Evolutionary conservation across 2,329 filamentous ascomycete species (phyloP), one percentile per base, ranked within the genome.

Genomic region (Lasiodiplodia gonubiensis): DNA sequence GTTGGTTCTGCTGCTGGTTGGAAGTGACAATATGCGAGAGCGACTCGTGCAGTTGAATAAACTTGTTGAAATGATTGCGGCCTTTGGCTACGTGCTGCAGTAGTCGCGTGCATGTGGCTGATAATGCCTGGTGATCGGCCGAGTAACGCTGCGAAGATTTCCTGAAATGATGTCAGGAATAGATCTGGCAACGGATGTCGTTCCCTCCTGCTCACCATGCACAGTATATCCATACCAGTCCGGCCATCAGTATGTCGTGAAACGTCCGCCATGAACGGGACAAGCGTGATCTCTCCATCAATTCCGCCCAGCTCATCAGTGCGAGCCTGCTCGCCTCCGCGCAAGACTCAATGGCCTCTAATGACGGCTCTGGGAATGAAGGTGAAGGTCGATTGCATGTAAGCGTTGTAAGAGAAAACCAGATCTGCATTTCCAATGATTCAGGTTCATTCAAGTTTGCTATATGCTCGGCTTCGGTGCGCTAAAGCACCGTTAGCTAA

Each of bases 161-260:
- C 55, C 35, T 48, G 16, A 23, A 23, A 2, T 46, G n/a, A 3
- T 27, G 7, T 30, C n/a, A 46, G 7, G 18, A 7, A 11, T n/a
- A 30, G 33, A 42, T 37, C 16, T 35, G 27, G 25, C 4, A 16
- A 37, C 3, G 8, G 7, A n/a, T 23, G 18, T 23, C 8, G 27
- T 14, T 25, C n/a, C n/a, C 10, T 33, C n/a, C 10, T 33, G 27
- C 54, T 42, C 30, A 57, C 54, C 54, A 57, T 14, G 35, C 35
- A 39, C 39, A 60, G 37, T 60, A 42, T 46, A 30, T 46, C 54
- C 54, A 59, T 12, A 60, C 55, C 14, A 60, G 55, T 7, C 39
- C 37, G 8, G 27, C 21, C 39, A 60, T 60, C 18, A 60, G 27
- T 12, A 48, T 46, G 21, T 42, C 23, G 25, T 60, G 39, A 25